Base-by-base conservation (phyloP, 139 green algal genomes). In the Coelastrella sp. region DNA sequence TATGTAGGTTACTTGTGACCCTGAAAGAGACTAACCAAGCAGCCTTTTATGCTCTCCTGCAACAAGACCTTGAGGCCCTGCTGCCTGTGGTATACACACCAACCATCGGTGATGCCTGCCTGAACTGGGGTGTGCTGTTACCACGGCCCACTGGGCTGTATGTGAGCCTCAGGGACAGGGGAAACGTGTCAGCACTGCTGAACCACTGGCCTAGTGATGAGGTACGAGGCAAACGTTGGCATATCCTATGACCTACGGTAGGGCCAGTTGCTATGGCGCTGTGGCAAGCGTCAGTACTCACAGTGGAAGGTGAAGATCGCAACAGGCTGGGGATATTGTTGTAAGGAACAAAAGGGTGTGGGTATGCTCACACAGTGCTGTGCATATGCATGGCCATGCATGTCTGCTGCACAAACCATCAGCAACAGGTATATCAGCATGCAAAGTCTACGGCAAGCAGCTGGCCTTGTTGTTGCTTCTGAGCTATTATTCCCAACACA, bases 61-160 rank as follows among this genome's bases (percentile, higher is more conserved):
- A 91, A 59, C 60, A 68, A 20, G 87, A 94, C 80, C 57, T 94
- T 32, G 83, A 80, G 65, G 59, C 17, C 32, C 84, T 98, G 73
- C 92, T 99, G 68, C 97, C 97, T 2, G 94, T 96, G 57, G 94
- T 99, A 22, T 99, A 99, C 94, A 99, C 97, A 0, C 97, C 97
- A 13, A 98, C 96, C 14, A 97, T 99, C 3, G 97, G 96, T 7
- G 95, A 99, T 59, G 97, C 96, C 4, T 99, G 97, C 89, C 90
- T 96, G 85, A 87, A 89, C 23, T 98, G 95, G 74, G 92, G 93
- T 82, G 82, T 59, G 4, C 83, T 95, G 64, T 77, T 92, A 76
- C 85, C 89, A 13, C 64, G 88, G 17, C 90, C 92, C 7, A 68
- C 60, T 5, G 88, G 92, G 23, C 85, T 94, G 22, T 93, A 94